Percentiles rank a stretch among this genome's conserved stretches.
phyloP scores from a whole-genome alignment of 2,329 filamentous ascomycete species.

The Scorias spongiosa region DNA sequence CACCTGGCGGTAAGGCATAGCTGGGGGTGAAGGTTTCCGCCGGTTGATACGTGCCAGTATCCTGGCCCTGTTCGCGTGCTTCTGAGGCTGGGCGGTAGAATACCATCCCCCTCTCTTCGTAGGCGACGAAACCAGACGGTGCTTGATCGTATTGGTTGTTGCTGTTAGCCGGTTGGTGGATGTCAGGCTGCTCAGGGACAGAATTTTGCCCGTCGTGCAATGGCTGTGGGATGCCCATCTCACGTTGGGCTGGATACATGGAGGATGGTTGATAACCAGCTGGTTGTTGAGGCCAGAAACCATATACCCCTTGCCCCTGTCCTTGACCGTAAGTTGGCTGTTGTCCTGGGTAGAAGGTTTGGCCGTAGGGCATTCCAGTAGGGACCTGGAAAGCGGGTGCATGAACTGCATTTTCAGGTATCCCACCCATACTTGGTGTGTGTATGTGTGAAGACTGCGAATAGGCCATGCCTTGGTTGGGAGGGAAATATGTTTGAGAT shows the following conservation, averaged over 20 bases:
- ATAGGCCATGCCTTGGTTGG: slow-evolving; percentile 37
- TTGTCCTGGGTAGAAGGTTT: slow-evolving; percentile 39
- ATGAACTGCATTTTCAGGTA: slow-evolving; percentile 83
- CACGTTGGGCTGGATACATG: background rate
- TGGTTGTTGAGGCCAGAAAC: background rate
- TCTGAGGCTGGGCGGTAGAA: slow-evolving; percentile 51
- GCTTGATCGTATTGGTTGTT: slow-evolving; percentile 12
- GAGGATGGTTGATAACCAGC: background rate
- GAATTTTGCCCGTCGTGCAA: slow-evolving; percentile 11
- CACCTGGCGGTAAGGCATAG: slow-evolving; percentile 14
- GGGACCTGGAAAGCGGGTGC: slow-evolving; percentile 73
- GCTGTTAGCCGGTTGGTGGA: slow-evolving; percentile 5
- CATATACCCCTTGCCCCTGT: slow-evolving; percentile 1
- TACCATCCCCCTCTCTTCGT: slow-evolving; percentile 90
- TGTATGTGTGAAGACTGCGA: slow-evolving; percentile 57
- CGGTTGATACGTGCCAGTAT: slow-evolving; percentile 16
- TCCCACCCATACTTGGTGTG: slow-evolving; percentile 58
- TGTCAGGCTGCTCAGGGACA: slow-evolving; percentile 7
- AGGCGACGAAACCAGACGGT: slow-evolving; percentile 49
- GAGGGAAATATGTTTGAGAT: slow-evolving; percentile 38
- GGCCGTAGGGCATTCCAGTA: slow-evolving; percentile 39
- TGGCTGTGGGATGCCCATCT: slow-evolving; percentile 1
- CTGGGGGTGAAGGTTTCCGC: slow-evolving; percentile 20
- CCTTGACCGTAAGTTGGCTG: slow-evolving; percentile 35
- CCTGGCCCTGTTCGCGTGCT: slow-evolving; percentile 10